phyloP scores from a whole-genome alignment of 345 rosid genomes.

The Arabis alpina region DNA sequence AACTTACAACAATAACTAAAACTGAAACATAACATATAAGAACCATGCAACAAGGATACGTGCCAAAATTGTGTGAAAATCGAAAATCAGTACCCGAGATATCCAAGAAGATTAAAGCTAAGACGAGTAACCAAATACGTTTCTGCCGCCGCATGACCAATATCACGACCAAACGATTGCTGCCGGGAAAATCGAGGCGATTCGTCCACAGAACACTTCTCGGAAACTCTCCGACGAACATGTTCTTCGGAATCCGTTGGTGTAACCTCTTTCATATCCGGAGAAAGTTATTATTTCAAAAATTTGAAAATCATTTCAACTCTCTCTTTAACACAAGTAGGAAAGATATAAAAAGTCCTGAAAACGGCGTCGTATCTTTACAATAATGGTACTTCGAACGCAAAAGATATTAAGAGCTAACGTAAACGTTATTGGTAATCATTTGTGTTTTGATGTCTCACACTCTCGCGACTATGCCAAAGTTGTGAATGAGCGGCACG shows the following conservation, averaged over 20 bases:
- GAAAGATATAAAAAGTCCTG: not conserved
- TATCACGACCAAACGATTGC: constrained; percentile 58
- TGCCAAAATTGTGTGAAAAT: not conserved
- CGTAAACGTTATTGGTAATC: not conserved
- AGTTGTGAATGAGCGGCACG: constrained; percentile 19
- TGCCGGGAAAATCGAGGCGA: constrained; percentile 44
- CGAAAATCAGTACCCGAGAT: constrained; percentile 65
- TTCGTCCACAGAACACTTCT: constrained; percentile 24
- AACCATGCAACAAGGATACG: no score
- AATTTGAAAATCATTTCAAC: constrained; percentile 13
- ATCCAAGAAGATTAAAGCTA: constrained; percentile 68
- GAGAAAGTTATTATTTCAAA: constrained; percentile 18
- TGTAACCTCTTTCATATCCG: constrained; percentile 7
- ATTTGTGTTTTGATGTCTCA: constrained; percentile 24
- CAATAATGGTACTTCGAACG: not conserved
- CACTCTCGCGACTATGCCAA: not conserved
- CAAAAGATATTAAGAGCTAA: not conserved
- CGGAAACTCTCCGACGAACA: constrained; percentile 46
- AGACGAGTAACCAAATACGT: constrained; percentile 77
- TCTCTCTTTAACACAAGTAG: not conserved
- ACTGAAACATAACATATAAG: not conserved
- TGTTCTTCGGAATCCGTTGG: constrained; percentile 14
- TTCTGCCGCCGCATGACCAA: constrained; percentile 81
- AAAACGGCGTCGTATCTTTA: not conserved
- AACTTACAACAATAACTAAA: constrained; percentile 32